Evolutionary conservation across 345 rosid genomes (phyloP), one percentile per base, ranked within the genome.

Genomic region (Physaria fendleri): DNA sequence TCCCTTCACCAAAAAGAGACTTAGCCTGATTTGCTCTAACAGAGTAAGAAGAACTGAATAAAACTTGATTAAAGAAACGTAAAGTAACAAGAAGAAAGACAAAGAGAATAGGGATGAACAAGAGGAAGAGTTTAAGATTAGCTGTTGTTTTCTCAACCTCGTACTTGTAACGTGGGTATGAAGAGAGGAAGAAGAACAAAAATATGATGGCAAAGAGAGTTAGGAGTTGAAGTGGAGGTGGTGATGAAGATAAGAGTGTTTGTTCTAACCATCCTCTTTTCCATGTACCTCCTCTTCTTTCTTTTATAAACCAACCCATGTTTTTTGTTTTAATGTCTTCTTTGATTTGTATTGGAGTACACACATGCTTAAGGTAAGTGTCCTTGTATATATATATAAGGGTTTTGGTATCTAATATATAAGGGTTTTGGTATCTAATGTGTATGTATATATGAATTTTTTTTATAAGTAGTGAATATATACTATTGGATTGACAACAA

Each of bases 221-320:
- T 29, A 87, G 55, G 20, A 85, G 56, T 14, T 0, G 13, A n/a
- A 77, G 53, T 23, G 96, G 90, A 29, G 97, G 96, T 11, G 71
- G 45, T 28, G 89, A 85, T 8, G 78, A 50, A 21, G 85, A 72
- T 8, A 78, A 20, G 11, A 90, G 57, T 33, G 82, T 69, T 42
- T 65, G 76, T 27, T 79, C 79, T 40, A 74, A 20, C 93, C 90
- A 85, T 18, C 83, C 86, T 22, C 64, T 77, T 63, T 82, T 87
- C 88, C 87, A 86, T 22, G 84, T 70, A 28, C 80, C 78, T 7
- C 91, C 95, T 39, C 85, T 74, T 69, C 72, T 86, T 43, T 81
- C 87, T 10, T 38, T 74, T 45, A 76, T 34, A 42, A 85, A 46
- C 89, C 85, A 34, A 76, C 86, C 85, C 59, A 63, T 62, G 14